Evolutionary conservation across 768 basidiomycete species (phyloP).

Genomic region (Grammothele lineata): DNA sequence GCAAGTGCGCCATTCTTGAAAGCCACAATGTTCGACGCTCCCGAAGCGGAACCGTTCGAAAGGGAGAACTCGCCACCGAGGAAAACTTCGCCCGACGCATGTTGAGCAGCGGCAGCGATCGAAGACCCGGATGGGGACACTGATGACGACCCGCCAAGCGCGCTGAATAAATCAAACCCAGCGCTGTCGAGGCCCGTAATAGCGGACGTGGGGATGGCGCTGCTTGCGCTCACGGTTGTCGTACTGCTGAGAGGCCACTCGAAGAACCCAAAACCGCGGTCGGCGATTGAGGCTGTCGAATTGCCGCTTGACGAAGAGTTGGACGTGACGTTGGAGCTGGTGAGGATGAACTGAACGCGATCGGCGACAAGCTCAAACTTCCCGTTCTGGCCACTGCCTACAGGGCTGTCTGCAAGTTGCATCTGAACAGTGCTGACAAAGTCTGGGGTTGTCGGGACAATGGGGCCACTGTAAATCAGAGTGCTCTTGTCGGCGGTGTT

Average conservation of each 20-base stretch:
- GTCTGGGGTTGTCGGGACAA: conserved; percentile 66
- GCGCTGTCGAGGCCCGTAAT: conserved; percentile 64
- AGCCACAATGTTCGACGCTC: conserved; percentile 66
- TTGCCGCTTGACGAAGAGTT: conserved; percentile 28
- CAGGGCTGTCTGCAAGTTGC: conserved; percentile 62
- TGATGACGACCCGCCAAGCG: conserved; percentile 45
- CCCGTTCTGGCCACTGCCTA: conserved; percentile 59
- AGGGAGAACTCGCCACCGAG: conserved; percentile 76
- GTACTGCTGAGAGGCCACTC: conserved; percentile 70
- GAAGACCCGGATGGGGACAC: conserved; percentile 32
- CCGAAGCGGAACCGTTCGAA: conserved; percentile 48
- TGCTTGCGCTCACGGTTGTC: conserved; percentile 38
- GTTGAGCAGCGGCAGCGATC: conserved; percentile 57
- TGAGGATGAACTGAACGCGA: conserved; percentile 74
- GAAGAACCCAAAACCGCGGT: conserved; percentile 75
- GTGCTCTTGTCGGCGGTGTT: conserved; percentile 56
- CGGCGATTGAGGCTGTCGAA: conserved; percentile 27
- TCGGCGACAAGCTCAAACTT: conserved; percentile 83
- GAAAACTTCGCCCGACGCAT: conserved; percentile 62
- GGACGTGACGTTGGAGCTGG: conserved; percentile 46
- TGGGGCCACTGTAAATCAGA: conserved; percentile 76
- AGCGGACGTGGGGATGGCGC: conserved; percentile 59
- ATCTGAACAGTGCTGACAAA: conserved; percentile 77
- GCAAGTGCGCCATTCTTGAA: conserved; percentile 58
- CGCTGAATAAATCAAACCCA: conserved; percentile 58